Base-by-base conservation (phyloP, 176 grass and related monocot genomes). In the Aegilops speltoides region DNA sequence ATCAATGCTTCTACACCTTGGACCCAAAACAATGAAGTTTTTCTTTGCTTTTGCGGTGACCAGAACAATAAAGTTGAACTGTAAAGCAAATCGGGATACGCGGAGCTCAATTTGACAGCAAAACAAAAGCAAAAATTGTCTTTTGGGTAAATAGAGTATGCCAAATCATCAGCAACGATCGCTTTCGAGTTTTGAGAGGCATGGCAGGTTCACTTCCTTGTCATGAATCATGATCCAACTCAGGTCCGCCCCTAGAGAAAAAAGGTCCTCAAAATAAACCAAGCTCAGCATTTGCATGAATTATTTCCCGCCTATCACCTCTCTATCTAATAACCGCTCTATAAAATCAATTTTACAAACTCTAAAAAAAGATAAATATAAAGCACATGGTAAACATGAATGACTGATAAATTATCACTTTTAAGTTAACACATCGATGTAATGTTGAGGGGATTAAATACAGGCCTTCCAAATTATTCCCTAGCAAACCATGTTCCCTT, bases 401-500 rank as follows among this genome's bases (percentile, higher is more conserved):
- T 2, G 25, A 54, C 16, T 81, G 11, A 69, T 56, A 24, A 50
- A 82, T 32, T 1, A 69, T 28, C 80, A 52, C 50, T 28, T 5
- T 31, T 24, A 64, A 85, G 19, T 26, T 11, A 85, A 66, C n/a
- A 17, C n/a, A 66, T 37, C 34, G 28, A 40, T 85, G 60, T 7
- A 85, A 36, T 1, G 12, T 34, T 66, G 43, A 69, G 10, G 80
- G 23, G 20, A 82, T 69, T 34, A 69, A 82, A 82, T 82, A 82
- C 79, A 82, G 2, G 8, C 10, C 66, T 16, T 29, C 16, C 12
- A 69, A 82, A 8, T 85, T 85, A 77, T 85, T 85, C 7, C 37
- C 0, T 77, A 66, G 26, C 60, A 77, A 77, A 50, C 23, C 32
- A 45, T 43, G 56, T 75, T 45, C 68, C 16, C 34, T 64, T 61